Percentiles rank a stretch among this genome's conserved stretches.
These are phyloP conservation scores for Cercis canadensis DNA, from an alignment of 306 rosid species.

Conservation along the genomic window DNA sequence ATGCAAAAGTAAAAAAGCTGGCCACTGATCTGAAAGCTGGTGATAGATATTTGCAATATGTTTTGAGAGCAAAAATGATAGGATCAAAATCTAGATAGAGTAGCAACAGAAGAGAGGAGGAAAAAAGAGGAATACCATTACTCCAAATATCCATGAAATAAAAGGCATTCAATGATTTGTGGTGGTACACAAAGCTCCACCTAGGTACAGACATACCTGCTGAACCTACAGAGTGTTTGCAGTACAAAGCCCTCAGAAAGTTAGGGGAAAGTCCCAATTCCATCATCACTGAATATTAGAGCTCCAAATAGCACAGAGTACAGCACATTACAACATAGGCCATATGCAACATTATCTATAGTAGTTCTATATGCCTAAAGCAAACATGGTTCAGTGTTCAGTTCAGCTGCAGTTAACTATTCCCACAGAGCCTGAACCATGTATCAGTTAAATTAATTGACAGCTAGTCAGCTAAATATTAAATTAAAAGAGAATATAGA, in stretches of 20 bases:
- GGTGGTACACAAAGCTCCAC: conserved; percentile 40
- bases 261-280: conserved; percentile 31
- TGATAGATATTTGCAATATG: too few species aligned
- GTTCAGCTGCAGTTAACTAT: background rate
- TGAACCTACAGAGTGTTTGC: conserved; percentile 35
- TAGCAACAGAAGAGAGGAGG: conserved; percentile 13
- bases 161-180: conserved; percentile 43
- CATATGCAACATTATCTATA: too few species aligned
- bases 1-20: conserved; percentile 13
- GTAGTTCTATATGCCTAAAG: background rate
- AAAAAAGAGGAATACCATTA: conserved; percentile 3
- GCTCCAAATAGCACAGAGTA: conserved; percentile 35
- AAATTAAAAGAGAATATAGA: too few species aligned
- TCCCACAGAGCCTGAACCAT: too few species aligned
- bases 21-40: conserved; percentile 17
- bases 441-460: too few species aligned
- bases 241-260: conserved; percentile 42
- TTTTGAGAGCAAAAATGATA: background rate
- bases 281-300: conserved; percentile 34
- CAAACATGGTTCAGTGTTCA: conserved; percentile 6
- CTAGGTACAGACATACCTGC: conserved; percentile 45
- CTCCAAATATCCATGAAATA: conserved; percentile 39
- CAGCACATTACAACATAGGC: conserved; percentile 19
- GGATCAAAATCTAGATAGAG: conserved; percentile 18
- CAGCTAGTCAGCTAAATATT: too few species aligned